Evolutionary conservation across 2,329 filamentous ascomycete genomes (phyloP), one percentile per base, ranked within the genome.

Genomic region (Biscogniauxia marginata): DNA sequence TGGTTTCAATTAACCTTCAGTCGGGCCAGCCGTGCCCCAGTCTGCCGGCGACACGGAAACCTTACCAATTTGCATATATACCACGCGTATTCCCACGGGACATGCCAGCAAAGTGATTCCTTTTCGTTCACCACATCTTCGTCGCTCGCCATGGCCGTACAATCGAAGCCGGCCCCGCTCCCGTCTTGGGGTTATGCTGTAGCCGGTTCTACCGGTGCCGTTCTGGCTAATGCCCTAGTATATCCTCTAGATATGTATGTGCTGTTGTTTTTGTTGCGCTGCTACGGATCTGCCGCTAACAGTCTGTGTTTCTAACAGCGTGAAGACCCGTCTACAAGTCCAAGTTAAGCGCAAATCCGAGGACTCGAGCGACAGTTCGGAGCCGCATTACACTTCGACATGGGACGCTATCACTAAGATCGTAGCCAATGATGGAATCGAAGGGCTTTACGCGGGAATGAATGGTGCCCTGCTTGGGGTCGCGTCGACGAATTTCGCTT

Each of bases 401-500:
- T 81, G 91, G 78, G 91, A 99, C 75, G 95, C 95, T 24, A 87
- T 99, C 62, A 82, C 80, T 58, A 93, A 91, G 70, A 98, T 99
- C 63, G 75, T 90, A 34, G 83, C 86, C 55, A 86, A 84, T 52
- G 95, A 99, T 65, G 95, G 95, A 25, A 55, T 95, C 7, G 68
- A 79, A 48, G 95, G 95, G 6, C 84, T 99, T 7, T 99, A 99
- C 69, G 86, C 90, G 52, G 95, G 95, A 58, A 93, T 99, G 72
- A 82, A 85, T 58, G 93, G 93, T 50, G 86, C 93, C 4, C 79
- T 99, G 18, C 77, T 98, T 51, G 95, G 95, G 53, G 95, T 99
- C 34, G 93, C 92, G 1, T 97, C 93, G 22, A 98, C 93, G 52
- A 99, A 99, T 75, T 99, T 99, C 72, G 95, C 95, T 67, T 99